A percentile compares a stretch with the other conserved stretches of the same genome.
Evolutionary conservation across 352 stramenopile genomes (phyloP).

Genomic region (Nothophytophthora sp.): DNA sequence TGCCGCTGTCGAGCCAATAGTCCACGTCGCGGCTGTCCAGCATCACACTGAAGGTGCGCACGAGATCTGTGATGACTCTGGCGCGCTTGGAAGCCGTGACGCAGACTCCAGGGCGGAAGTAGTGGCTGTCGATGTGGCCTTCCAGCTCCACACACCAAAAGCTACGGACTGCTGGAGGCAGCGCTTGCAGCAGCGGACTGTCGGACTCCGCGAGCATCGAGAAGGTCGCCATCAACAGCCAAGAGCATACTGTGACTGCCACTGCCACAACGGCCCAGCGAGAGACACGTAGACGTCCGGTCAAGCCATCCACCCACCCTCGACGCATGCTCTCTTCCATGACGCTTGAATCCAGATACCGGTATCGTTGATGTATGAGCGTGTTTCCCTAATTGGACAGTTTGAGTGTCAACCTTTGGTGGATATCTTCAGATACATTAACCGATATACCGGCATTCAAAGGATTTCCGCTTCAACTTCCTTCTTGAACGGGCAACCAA

Average conservation of each 20-base stretch:
- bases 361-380: no score
- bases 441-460: no score
- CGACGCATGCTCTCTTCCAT: no score
- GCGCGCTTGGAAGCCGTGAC: slow-evolving; percentile 40
- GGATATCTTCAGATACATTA: no score
- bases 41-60: slow-evolving; percentile 41
- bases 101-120: slow-evolving; percentile 35
- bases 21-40: slow-evolving; percentile 44
- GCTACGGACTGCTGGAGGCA: slow-evolving; percentile 11
- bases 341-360: no score
- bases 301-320: no score
- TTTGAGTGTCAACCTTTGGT: no score
- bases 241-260: slow-evolving; percentile 1
- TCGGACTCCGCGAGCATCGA: slow-evolving; percentile 22
- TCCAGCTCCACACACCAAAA: slow-evolving; percentile 38
- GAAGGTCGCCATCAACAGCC: slow-evolving; percentile 21
- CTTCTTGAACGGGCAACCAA: no score
- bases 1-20: slow-evolving; percentile 75
- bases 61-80: slow-evolving; percentile 35
- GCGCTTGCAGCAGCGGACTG: slow-evolving; percentile 10
- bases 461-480: no score
- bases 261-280: slow-evolving; percentile 7
- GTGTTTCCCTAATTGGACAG: no score
- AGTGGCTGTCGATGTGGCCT: slow-evolving; percentile 40
- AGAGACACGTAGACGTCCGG: slow-evolving; percentile 8